Base-by-base conservation (phyloP, 2,329 filamentous ascomycete genomes). In the Ophiostoma ulmi region DNA sequence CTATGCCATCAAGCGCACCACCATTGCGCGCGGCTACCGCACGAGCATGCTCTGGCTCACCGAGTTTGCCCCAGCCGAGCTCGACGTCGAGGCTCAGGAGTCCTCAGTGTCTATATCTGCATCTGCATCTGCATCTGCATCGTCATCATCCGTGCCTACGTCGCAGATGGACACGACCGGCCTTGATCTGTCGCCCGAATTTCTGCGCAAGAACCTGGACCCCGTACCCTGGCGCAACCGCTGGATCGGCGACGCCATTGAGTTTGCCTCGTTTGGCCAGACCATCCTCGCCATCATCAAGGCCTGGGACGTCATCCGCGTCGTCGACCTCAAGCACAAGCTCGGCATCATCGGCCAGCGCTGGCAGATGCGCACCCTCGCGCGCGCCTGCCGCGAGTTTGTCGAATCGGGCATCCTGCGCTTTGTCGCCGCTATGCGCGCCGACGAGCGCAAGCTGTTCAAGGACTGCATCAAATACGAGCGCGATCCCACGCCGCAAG, bases 21-120 rank as follows among this genome's bases (percentile, higher is more conserved):
- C 86, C 1, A 82, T 88, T 26, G 83, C 87, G 13, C 81, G 84
- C 68, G 85, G 85, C 52, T 86, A 83, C 71, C 88, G 87, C 75
- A 88, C 87, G 1, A 89, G 87, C 79, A 87, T 87, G 75, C 79
- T 89, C 69, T 89, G 87, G 84, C 81, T 89, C 66, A 82, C 83
- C 65, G 79, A 81, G 38, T 88, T 87, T 75, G 83, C 86, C 0
- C 86, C 82, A 39, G 79, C 80, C 13, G 78, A 77, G 72, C 79
- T 82, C 61, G 77, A 78, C 48, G 81, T 80, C 72, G 79, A 67
- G 14, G 75, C 74, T 35, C 44, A 48, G 52, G 52, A 58, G 22
- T 41, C 61, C 69, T 17, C 22, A n/a, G 44, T 4, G 17, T 7
- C 36, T 58, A 17, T 8, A 5, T 52, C 55, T 3, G 20, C 20